Conservation (phyloP, 2,329 filamentous ascomycete genomes). For the Graphilbum fragrans region DNA sequence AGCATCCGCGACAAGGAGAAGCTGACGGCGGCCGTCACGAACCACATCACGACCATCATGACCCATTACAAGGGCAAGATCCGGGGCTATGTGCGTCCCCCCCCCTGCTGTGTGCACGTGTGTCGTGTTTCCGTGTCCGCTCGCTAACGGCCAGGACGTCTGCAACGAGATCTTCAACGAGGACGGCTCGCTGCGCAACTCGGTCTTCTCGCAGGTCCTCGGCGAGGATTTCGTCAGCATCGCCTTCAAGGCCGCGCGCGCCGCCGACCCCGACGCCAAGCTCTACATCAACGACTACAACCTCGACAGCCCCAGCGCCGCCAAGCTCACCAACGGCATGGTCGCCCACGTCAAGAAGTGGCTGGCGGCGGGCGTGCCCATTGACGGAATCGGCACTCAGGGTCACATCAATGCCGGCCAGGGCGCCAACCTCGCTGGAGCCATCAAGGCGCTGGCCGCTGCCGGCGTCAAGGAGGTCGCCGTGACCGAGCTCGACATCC, state of each 20-base stretch:
- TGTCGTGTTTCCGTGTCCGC: background rate
- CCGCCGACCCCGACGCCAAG: constrained; percentile 53
- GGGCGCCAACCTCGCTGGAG: constrained; percentile 30
- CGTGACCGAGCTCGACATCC: constrained; percentile 58
- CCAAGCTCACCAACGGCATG: constrained; percentile 44
- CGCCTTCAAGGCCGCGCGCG: constrained; percentile 56
- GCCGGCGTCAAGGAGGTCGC: constrained; percentile 43
- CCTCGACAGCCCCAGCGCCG: constrained; percentile 45
- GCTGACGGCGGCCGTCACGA: constrained; percentile 43
- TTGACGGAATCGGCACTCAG: constrained; percentile 53
- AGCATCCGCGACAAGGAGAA: constrained; percentile 36
- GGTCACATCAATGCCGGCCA: constrained; percentile 36
- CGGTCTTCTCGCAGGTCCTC: constrained; percentile 55
- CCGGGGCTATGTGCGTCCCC: constrained; percentile 33
- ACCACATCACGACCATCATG: constrained; percentile 47
- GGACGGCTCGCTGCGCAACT: constrained; percentile 43
- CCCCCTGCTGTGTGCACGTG: too few species aligned
- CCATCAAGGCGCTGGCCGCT: constrained; percentile 39
- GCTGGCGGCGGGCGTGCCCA: constrained; percentile 47
- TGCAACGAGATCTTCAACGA: constrained; percentile 55
- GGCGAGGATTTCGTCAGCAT: constrained; percentile 59
- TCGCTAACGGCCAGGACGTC: constrained; percentile 31
- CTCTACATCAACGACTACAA: constrained; percentile 71
- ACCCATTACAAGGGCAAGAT: constrained; percentile 52
- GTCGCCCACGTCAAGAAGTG: constrained; percentile 49